Evolutionary conservation across 768 basidiomycete species (phyloP).

Genomic region (Boletus pseudopeckii): DNA sequence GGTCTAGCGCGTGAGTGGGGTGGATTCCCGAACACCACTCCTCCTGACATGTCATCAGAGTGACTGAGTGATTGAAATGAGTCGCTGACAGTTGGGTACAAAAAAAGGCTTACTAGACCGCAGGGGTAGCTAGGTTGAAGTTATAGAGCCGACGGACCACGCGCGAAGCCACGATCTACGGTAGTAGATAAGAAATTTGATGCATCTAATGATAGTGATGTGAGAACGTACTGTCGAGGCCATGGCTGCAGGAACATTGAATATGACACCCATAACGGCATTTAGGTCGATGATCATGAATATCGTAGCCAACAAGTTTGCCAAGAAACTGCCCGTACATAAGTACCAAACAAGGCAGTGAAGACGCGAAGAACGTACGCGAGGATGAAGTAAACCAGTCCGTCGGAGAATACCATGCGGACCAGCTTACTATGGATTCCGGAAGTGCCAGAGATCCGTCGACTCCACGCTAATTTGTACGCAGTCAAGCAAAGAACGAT

Average conservation of each 20-base stretch:
- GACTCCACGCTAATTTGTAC: conserved; percentile 48
- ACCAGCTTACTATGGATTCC: conserved; percentile 45
- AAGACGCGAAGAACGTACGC: conserved; percentile 44
- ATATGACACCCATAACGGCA: conserved; percentile 61
- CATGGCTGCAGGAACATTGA: conserved; percentile 63
- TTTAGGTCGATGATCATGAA: conserved; percentile 69
- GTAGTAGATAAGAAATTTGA: not conserved
- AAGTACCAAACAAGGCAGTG: conserved; percentile 26
- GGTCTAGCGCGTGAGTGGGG: conserved; percentile 15
- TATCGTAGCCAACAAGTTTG: conserved; percentile 42
- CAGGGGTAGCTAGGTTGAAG: conserved; percentile 33
- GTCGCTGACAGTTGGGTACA: not conserved
- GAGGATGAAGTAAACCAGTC: conserved; percentile 71
- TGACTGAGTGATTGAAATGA: conserved; percentile 11
- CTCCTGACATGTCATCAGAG: conserved; percentile 20
- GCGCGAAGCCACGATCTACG: conserved; percentile 56
- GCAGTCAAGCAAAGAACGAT: conserved; percentile 56
- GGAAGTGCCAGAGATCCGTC: conserved; percentile 12
- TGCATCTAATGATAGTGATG: not conserved
- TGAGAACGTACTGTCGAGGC: conserved; percentile 42
- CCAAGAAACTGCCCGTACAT: conserved; percentile 34
- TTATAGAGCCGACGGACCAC: conserved; percentile 58
- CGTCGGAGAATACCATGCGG: conserved; percentile 66
- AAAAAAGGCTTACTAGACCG: conserved; percentile 28
- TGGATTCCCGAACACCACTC: conserved; percentile 14